A percentile compares a stretch with the other conserved stretches of the same genome.
phyloP scores from a whole-genome alignment of 768 basidiomycete genomes.

The Epithele typhae region DNA sequence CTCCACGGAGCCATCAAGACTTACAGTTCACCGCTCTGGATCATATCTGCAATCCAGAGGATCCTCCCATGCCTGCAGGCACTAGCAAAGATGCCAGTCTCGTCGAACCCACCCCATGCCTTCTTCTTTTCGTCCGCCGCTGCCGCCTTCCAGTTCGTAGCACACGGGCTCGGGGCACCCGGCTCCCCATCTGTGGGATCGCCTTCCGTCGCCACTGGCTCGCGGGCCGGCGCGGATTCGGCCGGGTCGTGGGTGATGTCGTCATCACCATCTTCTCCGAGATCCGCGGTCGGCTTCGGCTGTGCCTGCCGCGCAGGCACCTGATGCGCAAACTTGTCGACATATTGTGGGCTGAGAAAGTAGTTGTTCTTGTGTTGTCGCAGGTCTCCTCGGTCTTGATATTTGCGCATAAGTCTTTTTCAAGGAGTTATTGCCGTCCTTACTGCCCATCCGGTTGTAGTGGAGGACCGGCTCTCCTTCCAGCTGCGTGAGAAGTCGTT shows the following conservation, averaged over 20 bases:
- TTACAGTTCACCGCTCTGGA: slow-evolving; percentile 18
- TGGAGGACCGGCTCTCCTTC: slow-evolving; percentile 25
- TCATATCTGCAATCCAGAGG: slow-evolving; percentile 17
- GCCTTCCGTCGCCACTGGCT: background rate
- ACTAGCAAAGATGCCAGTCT: slow-evolving; percentile 34
- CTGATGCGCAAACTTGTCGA: slow-evolving; percentile 29
- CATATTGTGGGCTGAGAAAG: slow-evolving; percentile 20
- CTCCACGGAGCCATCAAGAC: background rate
- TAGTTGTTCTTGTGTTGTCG: slow-evolving; percentile 23
- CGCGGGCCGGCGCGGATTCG: background rate
- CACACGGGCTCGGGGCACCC: too few species aligned
- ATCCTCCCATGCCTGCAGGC: slow-evolving; percentile 16
- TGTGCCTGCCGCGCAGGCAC: slow-evolving; percentile 13
- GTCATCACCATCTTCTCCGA: too few species aligned
- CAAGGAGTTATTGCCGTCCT: slow-evolving; percentile 31
- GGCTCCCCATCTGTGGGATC: slow-evolving; percentile 14
- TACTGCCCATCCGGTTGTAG: background rate
- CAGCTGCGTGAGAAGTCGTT: slow-evolving; percentile 13
- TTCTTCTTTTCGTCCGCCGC: slow-evolving; percentile 25
- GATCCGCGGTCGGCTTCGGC: too few species aligned
- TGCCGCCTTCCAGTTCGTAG: slow-evolving; percentile 27
- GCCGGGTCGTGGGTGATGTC: too few species aligned
- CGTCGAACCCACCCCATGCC: slow-evolving; percentile 33
- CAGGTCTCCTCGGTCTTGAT: slow-evolving; percentile 16
- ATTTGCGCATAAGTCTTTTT: slow-evolving; percentile 22